These are phyloP conservation scores for Mycosphaerella arachidis DNA, from an alignment of 2,329 filamentous ascomycete genomes.

Conservation along the genomic window DNA sequence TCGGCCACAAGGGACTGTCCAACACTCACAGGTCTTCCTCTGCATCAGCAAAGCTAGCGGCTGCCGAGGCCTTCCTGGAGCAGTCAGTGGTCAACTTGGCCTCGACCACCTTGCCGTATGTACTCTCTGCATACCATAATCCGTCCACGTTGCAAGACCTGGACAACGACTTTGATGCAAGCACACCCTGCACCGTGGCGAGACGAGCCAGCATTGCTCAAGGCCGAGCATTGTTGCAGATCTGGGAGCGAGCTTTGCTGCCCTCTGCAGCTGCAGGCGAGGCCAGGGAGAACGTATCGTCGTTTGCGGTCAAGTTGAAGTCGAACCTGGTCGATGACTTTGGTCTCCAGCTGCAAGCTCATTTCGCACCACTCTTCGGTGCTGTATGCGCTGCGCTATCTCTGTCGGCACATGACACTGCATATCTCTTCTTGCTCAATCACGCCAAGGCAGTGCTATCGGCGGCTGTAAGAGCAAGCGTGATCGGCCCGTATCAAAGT, in stretches of 20 bases:
- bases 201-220: conserved; percentile 70
- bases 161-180: conserved; percentile 73
- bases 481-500: conserved; percentile 76
- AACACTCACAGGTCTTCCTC: conserved; percentile 27
- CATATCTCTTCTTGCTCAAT: conserved; percentile 70
- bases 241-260: conserved; percentile 58
- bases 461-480: conserved; percentile 70
- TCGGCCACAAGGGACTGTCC: conserved; percentile 55
- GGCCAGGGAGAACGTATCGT: conserved; percentile 12
- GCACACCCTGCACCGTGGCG: conserved; percentile 73
- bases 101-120: conserved; percentile 68
- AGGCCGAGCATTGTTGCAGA: conserved; percentile 66
- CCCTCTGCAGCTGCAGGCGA: conserved; percentile 6
- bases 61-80: conserved; percentile 63
- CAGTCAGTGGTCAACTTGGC: conserved; percentile 68
- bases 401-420: conserved; percentile 58
- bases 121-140: conserved; percentile 61
- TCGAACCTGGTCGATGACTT: conserved; percentile 13
- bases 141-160: conserved; percentile 52
- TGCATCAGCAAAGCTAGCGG: conserved; percentile 24
- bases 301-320: conserved; percentile 24
- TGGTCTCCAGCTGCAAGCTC: conserved; percentile 43
- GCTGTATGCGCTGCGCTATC: conserved; percentile 60
- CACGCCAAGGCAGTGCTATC: conserved; percentile 73
- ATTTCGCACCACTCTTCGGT: conserved; percentile 69